Conservation (phyloP, 2,329 filamentous ascomycete species). For the Talaromyces rugulosus region DNA sequence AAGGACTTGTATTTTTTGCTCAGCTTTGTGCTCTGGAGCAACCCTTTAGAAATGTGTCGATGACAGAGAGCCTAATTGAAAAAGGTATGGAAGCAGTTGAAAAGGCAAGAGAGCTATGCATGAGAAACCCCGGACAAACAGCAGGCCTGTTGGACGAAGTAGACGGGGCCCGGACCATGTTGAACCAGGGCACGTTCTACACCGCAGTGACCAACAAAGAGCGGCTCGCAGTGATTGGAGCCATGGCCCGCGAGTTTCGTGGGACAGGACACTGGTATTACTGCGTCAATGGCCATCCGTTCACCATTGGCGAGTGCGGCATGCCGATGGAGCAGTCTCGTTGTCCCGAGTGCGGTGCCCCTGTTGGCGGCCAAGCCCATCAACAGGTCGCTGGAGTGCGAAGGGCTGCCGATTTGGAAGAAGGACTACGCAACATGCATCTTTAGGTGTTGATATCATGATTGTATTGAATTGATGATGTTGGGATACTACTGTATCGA, state of each 20-base stretch:
- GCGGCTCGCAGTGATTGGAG: constrained; percentile 46
- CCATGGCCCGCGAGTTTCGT: constrained; percentile 49
- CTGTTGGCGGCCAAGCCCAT: constrained; percentile 21
- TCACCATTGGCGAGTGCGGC: constrained; percentile 27
- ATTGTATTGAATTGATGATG: background rate
- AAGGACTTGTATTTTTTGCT: constrained; percentile 50
- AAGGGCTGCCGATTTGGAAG: constrained; percentile 6
- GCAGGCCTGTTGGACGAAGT: constrained; percentile 43
- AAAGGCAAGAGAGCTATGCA: background rate
- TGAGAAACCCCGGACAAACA: constrained; percentile 23
- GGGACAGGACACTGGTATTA: constrained; percentile 51
- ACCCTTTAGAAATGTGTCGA: background rate
- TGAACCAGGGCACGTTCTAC: constrained; percentile 48
- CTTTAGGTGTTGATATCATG: background rate
- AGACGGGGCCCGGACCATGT: constrained; percentile 42
- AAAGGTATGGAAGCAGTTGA: background rate
- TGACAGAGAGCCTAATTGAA: background rate
- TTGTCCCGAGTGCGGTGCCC: constrained; percentile 23
- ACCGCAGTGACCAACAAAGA: constrained; percentile 48
- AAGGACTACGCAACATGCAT: background rate
- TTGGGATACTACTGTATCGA: background rate
- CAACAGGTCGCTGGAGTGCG: constrained; percentile 9
- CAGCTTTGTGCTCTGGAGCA: constrained; percentile 46
- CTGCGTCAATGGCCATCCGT: constrained; percentile 21
- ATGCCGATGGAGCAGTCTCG: constrained; percentile 25